Conservation (phyloP, 371 early-diverging fungal species). For the Basidiobolus meristosporus region DNA sequence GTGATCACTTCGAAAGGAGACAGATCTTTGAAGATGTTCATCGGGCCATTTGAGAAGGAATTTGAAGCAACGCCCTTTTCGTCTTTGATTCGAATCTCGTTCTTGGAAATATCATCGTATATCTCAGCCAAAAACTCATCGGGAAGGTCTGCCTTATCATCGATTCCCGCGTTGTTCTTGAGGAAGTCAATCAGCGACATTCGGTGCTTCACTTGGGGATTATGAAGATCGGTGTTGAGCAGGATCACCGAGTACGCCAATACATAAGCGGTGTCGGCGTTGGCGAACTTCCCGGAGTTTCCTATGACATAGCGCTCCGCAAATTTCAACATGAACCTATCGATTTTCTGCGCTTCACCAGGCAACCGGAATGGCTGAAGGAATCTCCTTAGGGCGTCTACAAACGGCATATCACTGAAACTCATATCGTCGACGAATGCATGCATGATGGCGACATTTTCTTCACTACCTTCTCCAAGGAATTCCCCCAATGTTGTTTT, state of each 20-base stretch:
- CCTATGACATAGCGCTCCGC: constrained; percentile 76
- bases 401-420: constrained; percentile 58
- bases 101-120: constrained; percentile 59
- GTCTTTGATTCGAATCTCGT: constrained; percentile 88
- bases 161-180: constrained; percentile 70
- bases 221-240: constrained; percentile 91
- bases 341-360: constrained; percentile 95
- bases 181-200: constrained; percentile 55
- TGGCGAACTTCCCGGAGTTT: constrained; percentile 52
- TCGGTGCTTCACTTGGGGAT: constrained; percentile 69
- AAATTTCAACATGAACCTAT: constrained; percentile 94
- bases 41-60: too few relatives aligned
- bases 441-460: constrained; percentile 84
- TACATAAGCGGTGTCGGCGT: constrained; percentile 78
- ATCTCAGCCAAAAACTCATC: constrained; percentile 39
- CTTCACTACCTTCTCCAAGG: constrained; percentile 76
- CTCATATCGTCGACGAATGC: constrained; percentile 84
- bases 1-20: neutral
- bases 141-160: constrained; percentile 69
- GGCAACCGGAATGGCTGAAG: constrained; percentile 89
- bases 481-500: constrained; percentile 85
- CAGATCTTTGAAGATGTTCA: neutral
- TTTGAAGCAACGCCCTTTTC: constrained; percentile 35
- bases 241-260: constrained; percentile 87
- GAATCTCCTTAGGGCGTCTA: constrained; percentile 71